A percentile compares a stretch with the other conserved stretches of the same genome.
Evolutionary conservation across 228 moss, liverwort and hornwort genomes (phyloP).

Genomic region (Sphagnum magellanicum): DNA sequence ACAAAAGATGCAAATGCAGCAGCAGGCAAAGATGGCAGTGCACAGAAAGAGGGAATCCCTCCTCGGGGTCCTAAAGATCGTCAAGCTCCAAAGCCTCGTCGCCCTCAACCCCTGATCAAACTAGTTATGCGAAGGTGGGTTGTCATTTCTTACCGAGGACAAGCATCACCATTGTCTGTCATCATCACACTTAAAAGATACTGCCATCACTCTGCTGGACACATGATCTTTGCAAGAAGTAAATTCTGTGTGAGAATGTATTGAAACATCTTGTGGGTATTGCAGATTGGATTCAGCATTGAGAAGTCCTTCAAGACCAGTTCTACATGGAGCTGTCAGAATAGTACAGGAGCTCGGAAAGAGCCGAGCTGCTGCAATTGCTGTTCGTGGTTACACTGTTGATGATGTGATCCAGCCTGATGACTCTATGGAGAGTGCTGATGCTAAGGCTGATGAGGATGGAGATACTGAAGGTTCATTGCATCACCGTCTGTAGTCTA

Average conservation of each 20-base stretch:
- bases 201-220: neutral
- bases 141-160: neutral
- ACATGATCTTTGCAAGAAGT: no score
- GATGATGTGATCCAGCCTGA: slow-evolving; percentile 87
- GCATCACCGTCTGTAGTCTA: neutral
- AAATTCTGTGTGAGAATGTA: no score
- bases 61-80: slow-evolving; percentile 93
- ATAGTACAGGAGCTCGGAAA: slow-evolving; percentile 97
- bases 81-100: slow-evolving; percentile 76
- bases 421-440: slow-evolving; percentile 47
- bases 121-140: slow-evolving; percentile 90
- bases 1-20: slow-evolving; percentile 59
- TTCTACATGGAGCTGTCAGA: slow-evolving; percentile 91
- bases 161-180: slow-evolving; percentile 2
- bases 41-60: slow-evolving; percentile 81
- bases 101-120: slow-evolving; percentile 88
- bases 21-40: slow-evolving; percentile 46
- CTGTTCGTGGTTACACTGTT: slow-evolving; percentile 69
- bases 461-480: slow-evolving; percentile 63
- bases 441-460: slow-evolving; percentile 51
- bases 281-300: slow-evolving; percentile 87
- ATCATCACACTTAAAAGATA: slow-evolving; percentile 6
- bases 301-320: slow-evolving; percentile 78
- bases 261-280: neutral
- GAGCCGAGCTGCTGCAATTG: slow-evolving; percentile 90